Base-by-base conservation (phyloP, 345 rosid genomes). In the Bretschneidera sinensis region DNA sequence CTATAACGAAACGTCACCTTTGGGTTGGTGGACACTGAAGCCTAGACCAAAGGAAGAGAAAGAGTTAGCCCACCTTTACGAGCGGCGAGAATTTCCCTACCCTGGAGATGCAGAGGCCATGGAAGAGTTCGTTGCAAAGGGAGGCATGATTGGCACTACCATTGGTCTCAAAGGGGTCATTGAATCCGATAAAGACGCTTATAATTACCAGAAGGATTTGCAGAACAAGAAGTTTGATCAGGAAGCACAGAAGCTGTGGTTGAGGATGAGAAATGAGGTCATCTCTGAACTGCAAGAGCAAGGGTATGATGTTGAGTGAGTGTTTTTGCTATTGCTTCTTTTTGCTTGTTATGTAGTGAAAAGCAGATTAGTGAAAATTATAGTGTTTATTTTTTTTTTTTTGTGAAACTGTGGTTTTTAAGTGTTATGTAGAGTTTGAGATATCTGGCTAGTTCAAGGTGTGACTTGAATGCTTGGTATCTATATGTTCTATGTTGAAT, bases 1-100 rank as follows among this genome's bases (percentile, higher is more conserved):
- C 17, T 90, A 79, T 80, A 85, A 86, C 33, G 91, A 88, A 69
- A 88, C 91, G 0, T 90, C 97, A 7, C 91, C 97, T 0, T 78
- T 90, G 2, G 95, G 97, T 17, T 94, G 95, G 96, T 90, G 96
- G 95, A 86, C 91, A 15, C 63, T 90, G 72, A 90, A 79, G 85
- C 95, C 96, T 0, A 78, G 74, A 67, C 92, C 92, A 17, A 90
- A 85, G 76, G 97, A 90, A 65, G 97, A 88, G 73, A 74, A 60
- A 21, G 91, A 88, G 53, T 51, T 85, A 47, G 92, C 95, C 1
- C 96, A 85, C 69, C 54, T 94, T 62, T 88, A 90, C 31, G 96
- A 90, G 71, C 74, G 92, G 55, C 72, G 78, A n/a, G 79, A 85
- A 62, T 90, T 79, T 64, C 92, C 97, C 7, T 90, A 90, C 76